Percentiles rank a stretch among this genome's conserved stretches.
Conservation (phyloP, 257 asterid species). For the Solanum infundibuliforme region DNA sequence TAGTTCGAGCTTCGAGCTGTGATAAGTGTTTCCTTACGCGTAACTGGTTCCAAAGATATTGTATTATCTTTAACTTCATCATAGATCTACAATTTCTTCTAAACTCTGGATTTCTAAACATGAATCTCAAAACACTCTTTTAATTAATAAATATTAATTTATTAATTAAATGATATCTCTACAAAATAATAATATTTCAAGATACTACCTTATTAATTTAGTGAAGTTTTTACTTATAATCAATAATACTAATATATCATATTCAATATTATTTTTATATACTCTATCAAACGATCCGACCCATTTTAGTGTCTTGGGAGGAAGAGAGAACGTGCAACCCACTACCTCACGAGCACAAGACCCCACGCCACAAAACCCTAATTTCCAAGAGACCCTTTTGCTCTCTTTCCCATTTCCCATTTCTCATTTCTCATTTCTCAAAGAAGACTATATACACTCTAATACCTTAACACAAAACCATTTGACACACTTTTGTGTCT, state of each 20-base stretch:
- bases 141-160: too few relatives aligned
- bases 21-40: too few relatives aligned
- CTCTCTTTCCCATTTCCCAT: conserved; percentile 12
- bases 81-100: too few relatives aligned
- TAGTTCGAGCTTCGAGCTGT: too few relatives aligned
- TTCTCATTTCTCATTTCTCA: conserved; percentile 27
- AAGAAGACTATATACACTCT: background rate
- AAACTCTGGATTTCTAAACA: too few relatives aligned
- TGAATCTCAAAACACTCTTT: too few relatives aligned
- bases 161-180: too few relatives aligned
- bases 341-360: conserved; percentile 27
- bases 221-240: too few relatives aligned
- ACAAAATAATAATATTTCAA: too few relatives aligned
- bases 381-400: conserved; percentile 16
- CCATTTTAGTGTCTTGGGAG: background rate
- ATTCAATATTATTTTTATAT: background rate
- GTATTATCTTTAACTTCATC: too few relatives aligned
- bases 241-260: background rate
- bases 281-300: background rate
- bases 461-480: background rate
- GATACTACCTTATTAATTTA: too few relatives aligned
- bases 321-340: conserved; percentile 24
- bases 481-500: background rate
- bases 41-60: too few relatives aligned
- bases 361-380: conserved; percentile 31